A percentile compares a stretch with the other conserved stretches of the same genome.
phyloP scores from a whole-genome alignment of 2,329 filamentous ascomycete genomes.

The Pezicula radicicola region DNA sequence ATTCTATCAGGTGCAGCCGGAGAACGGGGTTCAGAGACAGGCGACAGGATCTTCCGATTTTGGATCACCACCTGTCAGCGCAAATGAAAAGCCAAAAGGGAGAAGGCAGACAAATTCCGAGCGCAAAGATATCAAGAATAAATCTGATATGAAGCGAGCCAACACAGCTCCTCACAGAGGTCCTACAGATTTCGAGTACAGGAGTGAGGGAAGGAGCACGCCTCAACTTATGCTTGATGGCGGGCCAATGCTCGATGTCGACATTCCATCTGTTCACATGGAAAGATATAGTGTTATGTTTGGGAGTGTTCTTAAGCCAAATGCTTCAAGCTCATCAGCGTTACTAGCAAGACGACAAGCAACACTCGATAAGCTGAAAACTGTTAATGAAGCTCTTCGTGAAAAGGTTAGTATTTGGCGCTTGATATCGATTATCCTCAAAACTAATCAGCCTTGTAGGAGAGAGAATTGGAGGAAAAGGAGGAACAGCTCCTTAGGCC shows the following conservation, averaged over 20 bases:
- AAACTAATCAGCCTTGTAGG: slow-evolving; percentile 21
- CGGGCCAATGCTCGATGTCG: slow-evolving; percentile 59
- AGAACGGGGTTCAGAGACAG: slow-evolving; percentile 8
- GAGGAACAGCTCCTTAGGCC: slow-evolving; percentile 21
- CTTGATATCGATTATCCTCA: slow-evolving; percentile 12
- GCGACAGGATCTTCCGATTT: slow-evolving; percentile 4
- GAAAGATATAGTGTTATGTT: slow-evolving; percentile 97
- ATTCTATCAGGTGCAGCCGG: slow-evolving; percentile 28
- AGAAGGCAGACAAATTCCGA: slow-evolving; percentile 19
- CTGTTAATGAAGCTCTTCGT: slow-evolving; percentile 43
- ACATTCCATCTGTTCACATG: slow-evolving; percentile 77
- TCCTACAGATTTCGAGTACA: slow-evolving; percentile 17
- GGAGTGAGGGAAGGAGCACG: slow-evolving; percentile 15
- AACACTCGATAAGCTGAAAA: slow-evolving; percentile 54
- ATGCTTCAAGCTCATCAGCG: slow-evolving; percentile 16
- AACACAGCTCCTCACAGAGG: slow-evolving; percentile 24
- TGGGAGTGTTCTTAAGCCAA: slow-evolving; percentile 60
- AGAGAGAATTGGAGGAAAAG: slow-evolving; percentile 9
- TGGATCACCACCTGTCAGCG: slow-evolving; percentile 3
- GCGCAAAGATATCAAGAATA: slow-evolving; percentile 17
- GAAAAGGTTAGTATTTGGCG: slow-evolving; percentile 27
- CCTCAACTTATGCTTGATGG: slow-evolving; percentile 22
- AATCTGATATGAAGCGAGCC: slow-evolving; percentile 20
- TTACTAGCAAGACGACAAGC: slow-evolving; percentile 57
- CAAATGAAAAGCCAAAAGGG: slow-evolving; percentile 11